Conservation (phyloP, 331 rosid genomes). For the Acacia pycnantha region DNA sequence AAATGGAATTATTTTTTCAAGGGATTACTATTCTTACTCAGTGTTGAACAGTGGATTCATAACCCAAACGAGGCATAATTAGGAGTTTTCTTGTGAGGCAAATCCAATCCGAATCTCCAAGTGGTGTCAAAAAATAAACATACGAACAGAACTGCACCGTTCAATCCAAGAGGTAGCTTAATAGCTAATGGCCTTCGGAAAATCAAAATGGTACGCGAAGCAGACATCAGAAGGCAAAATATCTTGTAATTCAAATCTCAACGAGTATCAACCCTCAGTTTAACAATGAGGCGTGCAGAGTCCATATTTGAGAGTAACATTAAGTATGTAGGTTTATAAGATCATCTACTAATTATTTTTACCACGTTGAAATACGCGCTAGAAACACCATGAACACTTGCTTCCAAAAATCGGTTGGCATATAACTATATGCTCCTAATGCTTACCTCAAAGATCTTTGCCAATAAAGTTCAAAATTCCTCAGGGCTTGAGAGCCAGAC, state of each 20-base stretch:
- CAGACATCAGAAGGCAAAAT: constrained; percentile 12
- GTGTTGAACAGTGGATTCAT: too few relatives aligned
- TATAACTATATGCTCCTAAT: constrained; percentile 40
- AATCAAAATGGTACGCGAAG: background rate
- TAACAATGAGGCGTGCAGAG: constrained; percentile 24
- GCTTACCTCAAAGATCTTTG: constrained; percentile 43
- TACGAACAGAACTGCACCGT: background rate
- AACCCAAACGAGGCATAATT: background rate
- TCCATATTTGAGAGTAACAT: constrained; percentile 19
- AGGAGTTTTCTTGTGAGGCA: background rate
- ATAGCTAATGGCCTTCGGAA: background rate
- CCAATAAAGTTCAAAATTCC: constrained; percentile 33
- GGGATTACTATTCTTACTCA: background rate
- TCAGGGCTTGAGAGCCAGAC: constrained; percentile 93
- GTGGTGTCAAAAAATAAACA: background rate
- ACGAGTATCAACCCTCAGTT: constrained; percentile 16
- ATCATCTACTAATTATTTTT: constrained; percentile 53
- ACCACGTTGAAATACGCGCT: constrained; percentile 40
- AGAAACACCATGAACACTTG: constrained; percentile 40
- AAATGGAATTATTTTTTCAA: background rate
- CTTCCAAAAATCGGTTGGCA: constrained; percentile 35
- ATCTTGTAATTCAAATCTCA: constrained; percentile 27
- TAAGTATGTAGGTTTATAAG: constrained; percentile 39
- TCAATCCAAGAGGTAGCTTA: background rate
- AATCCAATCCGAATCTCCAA: background rate